Evolutionary conservation across 2,329 filamentous ascomycete genomes (phyloP).

Genomic region (Colletotrichum lupini): DNA sequence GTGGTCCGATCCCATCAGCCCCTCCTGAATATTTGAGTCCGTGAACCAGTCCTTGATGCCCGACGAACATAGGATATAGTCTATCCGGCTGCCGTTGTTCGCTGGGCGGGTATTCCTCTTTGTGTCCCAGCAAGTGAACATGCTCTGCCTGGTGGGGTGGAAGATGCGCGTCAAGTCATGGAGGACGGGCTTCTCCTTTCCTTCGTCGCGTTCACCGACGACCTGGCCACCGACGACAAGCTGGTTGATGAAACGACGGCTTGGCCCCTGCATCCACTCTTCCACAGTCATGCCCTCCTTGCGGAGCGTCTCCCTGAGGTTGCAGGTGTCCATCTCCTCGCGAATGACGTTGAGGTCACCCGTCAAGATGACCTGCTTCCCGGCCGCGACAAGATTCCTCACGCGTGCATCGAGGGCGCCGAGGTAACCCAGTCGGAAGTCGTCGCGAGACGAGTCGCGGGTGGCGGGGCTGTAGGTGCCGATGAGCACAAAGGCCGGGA

Average conservation of each 20-base stretch:
- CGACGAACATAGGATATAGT: conserved; percentile 88
- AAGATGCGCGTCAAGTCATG: conserved; percentile 88
- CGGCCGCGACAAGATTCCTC: conserved; percentile 82
- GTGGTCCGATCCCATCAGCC: conserved; percentile 93
- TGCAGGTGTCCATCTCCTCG: conserved; percentile 80
- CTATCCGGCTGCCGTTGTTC: conserved; percentile 92
- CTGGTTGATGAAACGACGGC: conserved; percentile 85
- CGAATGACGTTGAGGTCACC: conserved; percentile 88
- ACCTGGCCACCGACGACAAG: conserved; percentile 81
- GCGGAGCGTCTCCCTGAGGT: conserved; percentile 75
- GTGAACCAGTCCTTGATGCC: conserved; percentile 84
- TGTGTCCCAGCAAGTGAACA: conserved; percentile 99
- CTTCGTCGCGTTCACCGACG: conserved; percentile 72
- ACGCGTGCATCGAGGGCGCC: conserved; percentile 84
- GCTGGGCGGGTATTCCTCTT: conserved; percentile 95
- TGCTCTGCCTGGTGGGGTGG: conserved; percentile 81
- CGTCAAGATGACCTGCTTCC: conserved; percentile 86
- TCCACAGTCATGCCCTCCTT: conserved; percentile 76
- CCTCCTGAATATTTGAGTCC: conserved; percentile 89
- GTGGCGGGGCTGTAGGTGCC: conserved; percentile 94
- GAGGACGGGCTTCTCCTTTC: conserved; percentile 76
- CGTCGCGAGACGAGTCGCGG: conserved; percentile 83
- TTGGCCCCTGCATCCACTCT: conserved; percentile 78
- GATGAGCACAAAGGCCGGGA: conserved; percentile 92
- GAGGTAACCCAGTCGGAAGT: conserved; percentile 85